phyloP scores from a whole-genome alignment of 352 stramenopile species.

The Globisporangium barbulae region DNA sequence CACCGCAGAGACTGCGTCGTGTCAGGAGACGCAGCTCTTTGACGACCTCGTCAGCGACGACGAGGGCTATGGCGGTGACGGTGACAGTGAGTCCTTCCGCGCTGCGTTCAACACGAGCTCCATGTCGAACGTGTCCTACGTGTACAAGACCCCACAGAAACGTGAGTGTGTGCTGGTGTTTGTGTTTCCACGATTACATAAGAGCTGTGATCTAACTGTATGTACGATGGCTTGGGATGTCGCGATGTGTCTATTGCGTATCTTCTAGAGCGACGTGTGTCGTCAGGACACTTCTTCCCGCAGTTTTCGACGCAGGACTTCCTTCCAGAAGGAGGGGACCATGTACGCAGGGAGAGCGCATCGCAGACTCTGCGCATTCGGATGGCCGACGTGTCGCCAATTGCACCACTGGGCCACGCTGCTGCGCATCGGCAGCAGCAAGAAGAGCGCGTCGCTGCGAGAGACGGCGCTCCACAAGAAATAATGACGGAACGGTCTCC shows the following conservation, averaged over 20 bases:
- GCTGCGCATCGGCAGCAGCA: constrained; percentile 2
- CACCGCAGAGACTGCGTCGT: neutral
- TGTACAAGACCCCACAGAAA: constrained; percentile 54
- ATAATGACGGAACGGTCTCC: neutral
- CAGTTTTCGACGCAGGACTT: constrained; percentile 63
- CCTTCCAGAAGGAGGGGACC: constrained; percentile 3
- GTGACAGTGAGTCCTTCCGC: neutral
- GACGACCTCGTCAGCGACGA: constrained; percentile 3
- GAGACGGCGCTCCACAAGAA: neutral
- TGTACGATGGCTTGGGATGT: neutral
- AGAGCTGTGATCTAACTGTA: neutral
- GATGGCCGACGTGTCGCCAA: constrained; percentile 61
- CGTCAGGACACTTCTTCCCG: constrained; percentile 33
- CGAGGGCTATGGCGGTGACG: neutral
- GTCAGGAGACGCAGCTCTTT: constrained; percentile 9
- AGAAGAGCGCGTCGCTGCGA: neutral
- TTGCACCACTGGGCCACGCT: constrained; percentile 24
- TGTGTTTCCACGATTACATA: neutral
- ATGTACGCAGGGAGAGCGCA: constrained; percentile 20
- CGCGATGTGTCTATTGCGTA: neutral
- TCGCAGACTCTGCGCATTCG: constrained; percentile 52
- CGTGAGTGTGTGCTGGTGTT: constrained; percentile 11
- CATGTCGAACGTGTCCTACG: constrained; percentile 47
- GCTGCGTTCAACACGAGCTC: constrained; percentile 21
- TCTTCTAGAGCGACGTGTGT: constrained; percentile 3